Base-by-base conservation (phyloP, 768 basidiomycete genomes). In the Rhizopogon salebrosus region DNA sequence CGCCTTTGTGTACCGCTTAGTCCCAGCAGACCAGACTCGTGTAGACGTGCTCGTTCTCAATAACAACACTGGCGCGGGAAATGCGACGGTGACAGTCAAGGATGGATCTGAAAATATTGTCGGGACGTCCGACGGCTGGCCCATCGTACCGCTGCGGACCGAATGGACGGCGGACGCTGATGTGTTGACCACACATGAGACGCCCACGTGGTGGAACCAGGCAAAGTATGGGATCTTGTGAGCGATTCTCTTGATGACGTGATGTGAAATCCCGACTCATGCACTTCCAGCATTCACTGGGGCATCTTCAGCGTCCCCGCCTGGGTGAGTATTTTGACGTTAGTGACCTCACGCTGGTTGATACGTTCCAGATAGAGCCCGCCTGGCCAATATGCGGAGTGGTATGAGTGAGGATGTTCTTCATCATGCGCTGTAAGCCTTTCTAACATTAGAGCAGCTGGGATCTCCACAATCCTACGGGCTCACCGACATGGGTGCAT, bases 161-260 rank as follows among this genome's bases (percentile, higher is more conserved):
- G 63, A 64, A 1, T 81, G 76, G 72, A 72, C 69, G 4, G 60
- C 68, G 0, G 71, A 75, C 29, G 60, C 65, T 38, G 62, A 54
- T 31, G 65, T 71, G 18, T 54, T 79, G 51, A 68, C 62, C 1
- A 66, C 65, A 31, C 80, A 81, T 46, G 80, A 84, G 55, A 70
- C 78, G 1, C 83, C 82, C 0, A 69, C 68, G 23, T 84, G 82
- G 82, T 83, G 74, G 73, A 74, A 67, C 52, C 66, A 72, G 34
- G 78, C 75, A 13, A 83, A 82, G 61, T 81, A 71, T 57, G 81
- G 80, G 9, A 80, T 81, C 16, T 81, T 80, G 80, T 80, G 55
- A 61, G 77, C 57, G 8, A 31, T 14, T 14, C 35, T 35, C 18
- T 2, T 3, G 20, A 18, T 6, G 31, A 46, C 18, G 41, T 41